Percentiles rank a stretch among this genome's conserved stretches.
phyloP scores from a whole-genome alignment of 106 monocot genomes.

The Gastrodia elata region DNA sequence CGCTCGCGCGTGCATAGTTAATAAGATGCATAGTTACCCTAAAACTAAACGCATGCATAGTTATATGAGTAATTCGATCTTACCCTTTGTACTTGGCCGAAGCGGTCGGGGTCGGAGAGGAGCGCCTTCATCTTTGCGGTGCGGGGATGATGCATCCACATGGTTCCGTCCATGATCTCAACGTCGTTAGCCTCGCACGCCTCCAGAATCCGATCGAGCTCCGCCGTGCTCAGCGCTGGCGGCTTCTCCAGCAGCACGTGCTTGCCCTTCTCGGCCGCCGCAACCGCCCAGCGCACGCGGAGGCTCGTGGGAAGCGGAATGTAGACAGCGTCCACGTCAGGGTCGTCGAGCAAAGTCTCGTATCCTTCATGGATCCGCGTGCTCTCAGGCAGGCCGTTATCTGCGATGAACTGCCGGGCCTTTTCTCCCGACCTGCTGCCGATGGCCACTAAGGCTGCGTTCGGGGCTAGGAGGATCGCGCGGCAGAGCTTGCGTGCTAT shows the following conservation, averaged over 20 bases:
- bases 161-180: conserved; percentile 49
- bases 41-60: no score
- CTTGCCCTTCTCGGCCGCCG: conserved; percentile 47
- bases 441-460: conserved; percentile 37
- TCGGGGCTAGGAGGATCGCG: conserved; percentile 46
- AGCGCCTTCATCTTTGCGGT: conserved; percentile 41
- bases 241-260: conserved; percentile 39
- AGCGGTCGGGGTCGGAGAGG: conserved; percentile 29
- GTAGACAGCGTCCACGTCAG: conserved; percentile 55
- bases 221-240: conserved; percentile 11
- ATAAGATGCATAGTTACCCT: no score
- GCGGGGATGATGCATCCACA: conserved; percentile 65
- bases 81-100: conserved; percentile 43
- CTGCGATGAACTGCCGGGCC: conserved; percentile 36
- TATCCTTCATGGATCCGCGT: conserved; percentile 38
- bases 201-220: conserved; percentile 49
- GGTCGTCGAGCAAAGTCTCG: conserved; percentile 55
- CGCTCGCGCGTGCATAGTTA: no score
- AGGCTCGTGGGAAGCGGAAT: conserved; percentile 70
- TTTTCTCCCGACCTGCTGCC: conserved; percentile 55
- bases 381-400: conserved; percentile 31
- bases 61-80: no score
- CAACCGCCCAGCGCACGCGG: conserved; percentile 44
- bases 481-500: conserved; percentile 59
- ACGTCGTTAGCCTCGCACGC: conserved; percentile 37